Conservation (phyloP, 2,329 filamentous ascomycete species). For the Aspergillus transmontanensis region DNA sequence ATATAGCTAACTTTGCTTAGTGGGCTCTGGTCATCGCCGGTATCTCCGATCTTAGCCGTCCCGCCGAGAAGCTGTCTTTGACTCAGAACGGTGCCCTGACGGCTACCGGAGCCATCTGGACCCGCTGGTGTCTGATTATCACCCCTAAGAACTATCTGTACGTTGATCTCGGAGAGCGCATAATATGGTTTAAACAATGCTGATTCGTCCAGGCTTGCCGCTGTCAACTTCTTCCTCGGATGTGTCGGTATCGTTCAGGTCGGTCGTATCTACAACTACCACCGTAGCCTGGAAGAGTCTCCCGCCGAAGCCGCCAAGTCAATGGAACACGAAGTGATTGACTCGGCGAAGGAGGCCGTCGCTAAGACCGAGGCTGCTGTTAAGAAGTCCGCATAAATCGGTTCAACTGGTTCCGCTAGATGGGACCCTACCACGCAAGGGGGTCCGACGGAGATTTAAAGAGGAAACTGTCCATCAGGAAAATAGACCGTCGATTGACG, state of each 20-base stretch:
- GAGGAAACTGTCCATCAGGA: neutral
- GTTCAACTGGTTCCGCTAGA: neutral
- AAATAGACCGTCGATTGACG: neutral
- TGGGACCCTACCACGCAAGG: neutral
- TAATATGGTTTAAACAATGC: neutral
- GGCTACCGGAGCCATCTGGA: slow-evolving; percentile 94
- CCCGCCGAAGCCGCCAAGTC: slow-evolving; percentile 41
- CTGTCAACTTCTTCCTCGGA: slow-evolving; percentile 98
- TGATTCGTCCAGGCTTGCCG: slow-evolving; percentile 66
- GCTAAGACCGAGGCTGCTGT: slow-evolving; percentile 34
- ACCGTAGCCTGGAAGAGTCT: slow-evolving; percentile 57
- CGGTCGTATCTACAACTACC: slow-evolving; percentile 70
- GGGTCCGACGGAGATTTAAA: neutral
- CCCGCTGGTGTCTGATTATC: slow-evolving; percentile 97
- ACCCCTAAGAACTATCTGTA: slow-evolving; percentile 89
- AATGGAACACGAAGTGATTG: slow-evolving; percentile 39
- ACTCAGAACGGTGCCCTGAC: slow-evolving; percentile 91
- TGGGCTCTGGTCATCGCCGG: slow-evolving; percentile 93
- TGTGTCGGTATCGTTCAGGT: slow-evolving; percentile 83
- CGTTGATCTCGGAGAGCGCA: slow-evolving; percentile 35
- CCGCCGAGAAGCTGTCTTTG: slow-evolving; percentile 87
- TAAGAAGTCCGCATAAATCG: slow-evolving; percentile 23
- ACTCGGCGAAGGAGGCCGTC: slow-evolving; percentile 37
- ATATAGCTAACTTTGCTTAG: slow-evolving; percentile 44
- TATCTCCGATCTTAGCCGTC: slow-evolving; percentile 86